Base-by-base conservation (phyloP, 108 stramenopile species). In the Fragilaria radians region DNA sequence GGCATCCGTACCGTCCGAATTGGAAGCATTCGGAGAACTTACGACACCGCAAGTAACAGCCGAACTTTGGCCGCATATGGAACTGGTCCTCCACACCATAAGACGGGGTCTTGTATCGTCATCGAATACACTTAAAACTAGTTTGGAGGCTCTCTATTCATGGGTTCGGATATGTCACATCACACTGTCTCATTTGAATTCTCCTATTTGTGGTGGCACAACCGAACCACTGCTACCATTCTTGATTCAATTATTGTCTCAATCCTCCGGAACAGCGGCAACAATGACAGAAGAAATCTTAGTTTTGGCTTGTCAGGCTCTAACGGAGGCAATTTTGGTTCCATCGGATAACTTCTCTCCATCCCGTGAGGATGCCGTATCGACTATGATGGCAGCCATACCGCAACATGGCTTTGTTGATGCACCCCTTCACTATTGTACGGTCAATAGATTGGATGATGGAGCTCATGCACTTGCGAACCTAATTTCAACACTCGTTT, bases 231-330 rank as follows among this genome's bases (percentile, higher is more conserved):
- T 76, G 28, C 59, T 82, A 28, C 62, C 74, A 9, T 46, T 63
- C 19, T 31, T 82, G 48, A 59, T 82, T 1, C 63, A 59, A 42
- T 34, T 82, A 3, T 47, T 81, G 36, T 82, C 78, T 30, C 30
- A 63, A 18, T 55, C 50, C 30, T 52, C 49, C 1, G 45, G 54
- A 59, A 7, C 36, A 11, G n/a, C n/a, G n/a, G n/a, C n/a, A n/a
- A n/a, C n/a, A n/a, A n/a, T n/a, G n/a, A n/a, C n/a, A n/a, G 56
- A 68, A 46, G 19, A 63, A 5, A 48, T 54, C 0, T 54, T 79
- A 3, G 60, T 64, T 29, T 46, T 57, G 31, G 70, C 75, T 19
- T 26, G 73, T 30, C 54, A 46, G 9, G 77, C 75, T 14, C 28
- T 82, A 29, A 74, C 53, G 32, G 72, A 67, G 25, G 62, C 61